These are phyloP conservation scores for Neurospora sp. DNA, from an alignment of 495 filamentous ascomycete genomes.

Conservation along the genomic window DNA sequence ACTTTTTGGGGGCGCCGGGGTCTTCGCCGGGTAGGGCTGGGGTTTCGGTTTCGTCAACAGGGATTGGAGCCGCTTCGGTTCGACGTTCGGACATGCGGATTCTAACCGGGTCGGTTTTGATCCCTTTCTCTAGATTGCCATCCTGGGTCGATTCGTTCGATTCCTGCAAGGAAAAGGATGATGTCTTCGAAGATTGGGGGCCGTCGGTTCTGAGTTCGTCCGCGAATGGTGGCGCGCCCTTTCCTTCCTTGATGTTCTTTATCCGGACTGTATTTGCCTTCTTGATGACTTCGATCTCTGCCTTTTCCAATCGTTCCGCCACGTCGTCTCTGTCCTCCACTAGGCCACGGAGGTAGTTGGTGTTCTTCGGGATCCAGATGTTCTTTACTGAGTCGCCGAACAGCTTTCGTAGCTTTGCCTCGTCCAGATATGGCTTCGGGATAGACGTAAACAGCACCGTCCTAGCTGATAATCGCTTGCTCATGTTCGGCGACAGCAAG, in stretches of 20 bases:
- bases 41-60: background rate
- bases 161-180: background rate
- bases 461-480: constrained; percentile 53
- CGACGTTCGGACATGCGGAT: background rate
- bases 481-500: constrained; percentile 56
- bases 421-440: constrained; percentile 47
- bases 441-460: constrained; percentile 64
- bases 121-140: background rate
- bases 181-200: constrained; percentile 6
- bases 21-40: background rate
- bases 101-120: background rate
- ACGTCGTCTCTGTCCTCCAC: constrained; percentile 50
- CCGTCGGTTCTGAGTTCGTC: constrained; percentile 17
- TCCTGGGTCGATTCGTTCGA: background rate
- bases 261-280: constrained; percentile 46
- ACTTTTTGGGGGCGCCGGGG: constrained; percentile 4
- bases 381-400: constrained; percentile 50
- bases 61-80: background rate
- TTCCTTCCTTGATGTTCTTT: constrained; percentile 28
- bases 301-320: constrained; percentile 51
- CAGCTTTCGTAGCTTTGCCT: constrained; percentile 44
- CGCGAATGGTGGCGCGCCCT: constrained; percentile 5
- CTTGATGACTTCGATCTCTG: constrained; percentile 55
- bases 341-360: constrained; percentile 43
- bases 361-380: constrained; percentile 53